Evolutionary conservation across 257 asterid genomes (phyloP).

Genomic region (Cinchona pubescens): DNA sequence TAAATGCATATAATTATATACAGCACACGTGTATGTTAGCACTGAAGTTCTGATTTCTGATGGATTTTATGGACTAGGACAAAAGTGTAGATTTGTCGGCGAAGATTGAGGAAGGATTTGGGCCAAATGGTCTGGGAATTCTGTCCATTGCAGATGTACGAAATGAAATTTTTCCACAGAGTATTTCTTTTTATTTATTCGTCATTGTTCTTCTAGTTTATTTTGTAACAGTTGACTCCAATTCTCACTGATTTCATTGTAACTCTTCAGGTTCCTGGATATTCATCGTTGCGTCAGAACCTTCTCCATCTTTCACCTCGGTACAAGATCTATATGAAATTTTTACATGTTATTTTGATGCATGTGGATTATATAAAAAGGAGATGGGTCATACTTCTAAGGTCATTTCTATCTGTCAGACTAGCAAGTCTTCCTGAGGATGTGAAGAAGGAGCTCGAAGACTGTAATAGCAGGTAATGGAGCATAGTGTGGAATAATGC

Average conservation of each 20-base stretch:
- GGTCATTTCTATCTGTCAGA: constrained; percentile 38
- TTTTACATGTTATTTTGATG: not conserved
- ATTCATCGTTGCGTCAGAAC: constrained; percentile 58
- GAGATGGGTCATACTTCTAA: constrained; percentile 5
- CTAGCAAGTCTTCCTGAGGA: constrained; percentile 73
- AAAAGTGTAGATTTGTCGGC: constrained; percentile 54
- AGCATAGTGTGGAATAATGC: not conserved
- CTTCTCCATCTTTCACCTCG: constrained; percentile 78
- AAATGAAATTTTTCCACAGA: constrained; percentile 9
- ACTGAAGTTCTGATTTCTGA: constrained; percentile 20
- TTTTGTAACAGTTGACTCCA: not conserved
- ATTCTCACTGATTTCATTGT: constrained; percentile 20
- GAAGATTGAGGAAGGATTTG: constrained; percentile 79
- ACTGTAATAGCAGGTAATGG: constrained; percentile 68
- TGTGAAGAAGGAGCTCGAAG: constrained; percentile 63
- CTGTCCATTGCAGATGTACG: constrained; percentile 70
- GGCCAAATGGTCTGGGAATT: constrained; percentile 80
- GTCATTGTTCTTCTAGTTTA: not conserved
- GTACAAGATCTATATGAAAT: constrained; percentile 35
- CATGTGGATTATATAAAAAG: not conserved
- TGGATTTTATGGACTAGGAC: constrained; percentile 44
- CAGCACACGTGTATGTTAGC: not conserved
- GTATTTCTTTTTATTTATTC: not conserved
- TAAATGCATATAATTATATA: not conserved
- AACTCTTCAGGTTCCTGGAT: constrained; percentile 97